These are phyloP conservation scores for Straminergon stramineum DNA, from an alignment of 225 moss, liverwort and hornwort genomes.

Conservation along the genomic window DNA sequence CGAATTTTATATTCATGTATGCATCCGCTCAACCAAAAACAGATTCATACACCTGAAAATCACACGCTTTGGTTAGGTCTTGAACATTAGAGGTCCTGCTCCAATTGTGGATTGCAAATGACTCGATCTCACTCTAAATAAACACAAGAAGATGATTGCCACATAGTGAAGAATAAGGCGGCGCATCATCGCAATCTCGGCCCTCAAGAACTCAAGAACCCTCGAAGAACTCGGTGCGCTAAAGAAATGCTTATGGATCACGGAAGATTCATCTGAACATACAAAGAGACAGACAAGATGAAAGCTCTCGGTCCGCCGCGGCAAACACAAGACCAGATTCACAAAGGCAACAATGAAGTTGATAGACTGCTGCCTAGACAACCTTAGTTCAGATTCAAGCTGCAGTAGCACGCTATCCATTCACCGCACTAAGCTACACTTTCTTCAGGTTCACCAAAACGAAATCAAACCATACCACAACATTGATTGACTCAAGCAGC, in stretches of 20 bases:
- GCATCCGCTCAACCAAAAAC: background rate
- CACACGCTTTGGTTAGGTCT: slow-evolving; percentile 5
- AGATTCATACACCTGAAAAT: slow-evolving; percentile 9
- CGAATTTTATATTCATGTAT: background rate
- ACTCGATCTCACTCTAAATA: background rate
- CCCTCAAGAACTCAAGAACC: background rate
- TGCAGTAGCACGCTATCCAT: background rate
- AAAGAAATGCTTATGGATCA: background rate
- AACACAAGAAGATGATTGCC: background rate
- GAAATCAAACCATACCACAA: background rate
- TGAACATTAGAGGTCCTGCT: background rate
- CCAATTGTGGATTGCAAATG: background rate
- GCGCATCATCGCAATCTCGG: background rate
- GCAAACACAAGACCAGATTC: background rate
- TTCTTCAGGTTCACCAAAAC: background rate
- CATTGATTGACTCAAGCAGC: background rate
- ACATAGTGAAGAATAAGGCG: background rate
- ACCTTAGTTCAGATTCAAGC: background rate
- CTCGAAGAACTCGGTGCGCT: background rate
- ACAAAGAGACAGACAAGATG: background rate
- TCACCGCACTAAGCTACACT: background rate
- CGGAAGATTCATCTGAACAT: background rate
- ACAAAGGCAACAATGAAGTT: background rate
- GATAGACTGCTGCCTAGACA: background rate
- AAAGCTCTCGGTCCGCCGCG: background rate